phyloP scores from a whole-genome alignment of 1,139 yeast genomes.

The Saccharomyces hybrid region DNA sequence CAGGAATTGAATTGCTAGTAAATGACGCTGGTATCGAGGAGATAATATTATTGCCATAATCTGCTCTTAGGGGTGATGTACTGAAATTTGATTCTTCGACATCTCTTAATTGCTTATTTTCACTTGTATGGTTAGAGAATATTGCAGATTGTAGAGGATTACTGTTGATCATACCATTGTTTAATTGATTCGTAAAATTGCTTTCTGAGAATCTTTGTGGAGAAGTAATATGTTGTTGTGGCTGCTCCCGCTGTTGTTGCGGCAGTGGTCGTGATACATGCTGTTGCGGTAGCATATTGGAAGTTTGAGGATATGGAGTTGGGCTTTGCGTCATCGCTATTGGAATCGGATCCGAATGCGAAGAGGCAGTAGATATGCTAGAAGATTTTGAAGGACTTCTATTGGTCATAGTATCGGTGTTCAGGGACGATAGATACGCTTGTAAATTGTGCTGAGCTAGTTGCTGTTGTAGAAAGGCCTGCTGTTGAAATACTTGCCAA shows the following conservation, averaged over 20 bases:
- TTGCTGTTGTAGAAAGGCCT: conserved; percentile 32
- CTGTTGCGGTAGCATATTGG: not conserved
- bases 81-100: not conserved
- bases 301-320: not conserved
- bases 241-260: not conserved
- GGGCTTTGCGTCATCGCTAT: not conserved
- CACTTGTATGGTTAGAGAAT: not conserved
- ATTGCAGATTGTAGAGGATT: not conserved
- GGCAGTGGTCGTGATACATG: not conserved
- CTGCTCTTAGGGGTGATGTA: not conserved
- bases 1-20: not conserved
- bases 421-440: conserved; percentile 26
- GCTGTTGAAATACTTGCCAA: conserved; percentile 30
- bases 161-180: not conserved
- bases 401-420: conserved; percentile 4
- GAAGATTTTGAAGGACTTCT: conserved; percentile 1
- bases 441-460: conserved; percentile 30
- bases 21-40: not conserved
- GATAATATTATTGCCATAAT: not conserved
- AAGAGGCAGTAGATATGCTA: not conserved
- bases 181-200: not conserved
- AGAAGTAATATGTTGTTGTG: not conserved
- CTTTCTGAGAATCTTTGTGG: not conserved
- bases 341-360: not conserved
- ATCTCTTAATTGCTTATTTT: not conserved